Conservation (phyloP, 78 protist species). For the Goniomonas avonlea region DNA sequence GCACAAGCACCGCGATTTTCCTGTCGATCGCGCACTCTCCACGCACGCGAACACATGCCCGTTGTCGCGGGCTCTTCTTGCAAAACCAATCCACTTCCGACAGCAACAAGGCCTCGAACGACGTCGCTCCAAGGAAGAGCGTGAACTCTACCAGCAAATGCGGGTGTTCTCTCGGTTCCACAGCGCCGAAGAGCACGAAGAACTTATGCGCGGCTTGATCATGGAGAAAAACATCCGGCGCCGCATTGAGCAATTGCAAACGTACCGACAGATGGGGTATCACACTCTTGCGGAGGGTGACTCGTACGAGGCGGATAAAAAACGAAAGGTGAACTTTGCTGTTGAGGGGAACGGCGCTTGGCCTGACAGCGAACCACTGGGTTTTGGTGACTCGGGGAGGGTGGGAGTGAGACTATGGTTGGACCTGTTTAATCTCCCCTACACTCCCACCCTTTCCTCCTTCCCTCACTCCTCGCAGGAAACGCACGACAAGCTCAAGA, state of each 20-base stretch:
- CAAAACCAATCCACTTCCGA: too few species aligned
- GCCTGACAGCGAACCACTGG: too few species aligned
- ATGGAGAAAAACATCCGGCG: not conserved
- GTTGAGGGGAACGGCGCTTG: too few species aligned
- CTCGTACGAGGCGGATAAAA: not conserved
- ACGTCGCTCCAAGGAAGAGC: slow-evolving; percentile 1
- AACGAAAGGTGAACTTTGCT: not conserved
- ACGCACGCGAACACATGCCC: not conserved
- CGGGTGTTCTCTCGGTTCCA: slow-evolving; percentile 11
- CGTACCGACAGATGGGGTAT: not conserved
- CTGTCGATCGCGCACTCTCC: too few species aligned
- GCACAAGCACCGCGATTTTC: too few species aligned
- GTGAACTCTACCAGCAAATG: not conserved
- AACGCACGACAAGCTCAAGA: too few species aligned
- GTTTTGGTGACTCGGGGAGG: not conserved
- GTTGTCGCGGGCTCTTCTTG: not conserved
- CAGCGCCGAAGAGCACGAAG: slow-evolving; percentile 21
- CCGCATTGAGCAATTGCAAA: not conserved
- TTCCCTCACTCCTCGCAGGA: too few species aligned
- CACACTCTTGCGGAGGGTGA: not conserved
- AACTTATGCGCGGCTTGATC: not conserved
- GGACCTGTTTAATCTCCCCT: too few species aligned
- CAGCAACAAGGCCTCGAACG: too few species aligned
- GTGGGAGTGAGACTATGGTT: not conserved
- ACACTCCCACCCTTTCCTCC: too few species aligned